phyloP scores from a whole-genome alignment of 495 filamentous ascomycete species.

The Podospora australis region DNA sequence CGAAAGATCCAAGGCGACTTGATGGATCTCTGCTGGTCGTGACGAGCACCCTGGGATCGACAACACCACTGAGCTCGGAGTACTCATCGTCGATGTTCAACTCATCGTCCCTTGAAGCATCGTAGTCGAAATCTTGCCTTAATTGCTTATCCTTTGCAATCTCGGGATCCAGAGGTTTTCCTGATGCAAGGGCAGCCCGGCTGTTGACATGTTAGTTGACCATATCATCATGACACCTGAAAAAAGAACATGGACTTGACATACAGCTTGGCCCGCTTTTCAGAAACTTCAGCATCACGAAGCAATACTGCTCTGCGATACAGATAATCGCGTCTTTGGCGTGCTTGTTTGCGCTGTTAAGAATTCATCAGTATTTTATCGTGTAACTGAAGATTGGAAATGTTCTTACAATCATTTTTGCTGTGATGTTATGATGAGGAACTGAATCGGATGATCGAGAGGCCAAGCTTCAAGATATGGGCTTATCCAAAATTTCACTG shows the following conservation, averaged over 20 bases:
- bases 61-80: slow-evolving; percentile 27
- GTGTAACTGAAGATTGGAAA: too few relatives aligned
- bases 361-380: background rate
- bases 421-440: background rate
- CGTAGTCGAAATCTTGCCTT: slow-evolving; percentile 87
- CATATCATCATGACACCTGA: too few relatives aligned
- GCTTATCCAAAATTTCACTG: background rate
- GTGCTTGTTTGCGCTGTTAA: slow-evolving; percentile 60
- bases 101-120: slow-evolving; percentile 68
- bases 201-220: too few relatives aligned
- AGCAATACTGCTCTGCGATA: slow-evolving; percentile 66
- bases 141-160: slow-evolving; percentile 86
- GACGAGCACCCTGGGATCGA: slow-evolving; percentile 54
- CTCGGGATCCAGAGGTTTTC: slow-evolving; percentile 74
- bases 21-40: slow-evolving; percentile 87
- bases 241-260: too few relatives aligned
- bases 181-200: slow-evolving; percentile 73
- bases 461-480: background rate
- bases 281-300: slow-evolving; percentile 83
- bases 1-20: slow-evolving; percentile 75
- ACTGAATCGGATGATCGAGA: background rate
- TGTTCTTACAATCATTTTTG: slow-evolving; percentile 30
- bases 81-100: slow-evolving; percentile 86
- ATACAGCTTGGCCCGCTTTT: slow-evolving; percentile 82
- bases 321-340: slow-evolving; percentile 89